Evolutionary conservation across 1,284 basidiomycete species (phyloP), one percentile per base, ranked within the genome.

Genomic region (Ceratobasidium theobromae): DNA sequence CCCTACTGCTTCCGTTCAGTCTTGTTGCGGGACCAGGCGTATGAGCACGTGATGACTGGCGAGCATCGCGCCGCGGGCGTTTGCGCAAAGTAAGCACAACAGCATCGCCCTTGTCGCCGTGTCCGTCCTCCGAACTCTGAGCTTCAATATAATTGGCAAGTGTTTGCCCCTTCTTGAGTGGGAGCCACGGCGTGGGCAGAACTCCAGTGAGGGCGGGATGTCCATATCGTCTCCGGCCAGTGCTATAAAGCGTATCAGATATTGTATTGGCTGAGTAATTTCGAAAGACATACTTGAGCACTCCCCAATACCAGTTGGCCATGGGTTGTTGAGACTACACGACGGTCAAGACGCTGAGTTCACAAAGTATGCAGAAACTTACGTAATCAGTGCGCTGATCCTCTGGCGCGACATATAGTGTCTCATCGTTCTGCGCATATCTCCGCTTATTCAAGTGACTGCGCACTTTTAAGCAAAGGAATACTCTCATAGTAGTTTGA

Each of bases 401-500:
- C 72, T 93, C 89, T 0, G 92, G 92, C 3, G 93, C 95, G 40
- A 97, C 92, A 74, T 98, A 98, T 30, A 98, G 76, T 1, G 92
- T 95, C 71, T 97, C 95, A 73, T 97, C 95, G 73, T 95, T 94
- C 73, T 93, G 87, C 0, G 90, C 90, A 74, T 96, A 96, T 68
- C 93, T 80, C 67, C 89, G 82, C 66, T 88, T 84, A 72, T 88
- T 94, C 69, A 95, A 76, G 73, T 94, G 88, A 70, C 91, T 93
- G 65, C 46, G 4, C 38, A 49, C 49, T 32, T 28, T 41, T 32
- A n/a, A n/a, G n/a, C 1, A 21, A n/a, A 18, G 38, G 18, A 45
- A 54, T n/a, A 67, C 38, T 40, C 25, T 18, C 25, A 41, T 4
- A 18, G 45, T 14, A 52, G 62, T 38, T 27, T 25, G 16, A 75